phyloP scores from a whole-genome alignment of 2,329 filamentous ascomycete genomes.

The Dactylellina drechsleri region DNA sequence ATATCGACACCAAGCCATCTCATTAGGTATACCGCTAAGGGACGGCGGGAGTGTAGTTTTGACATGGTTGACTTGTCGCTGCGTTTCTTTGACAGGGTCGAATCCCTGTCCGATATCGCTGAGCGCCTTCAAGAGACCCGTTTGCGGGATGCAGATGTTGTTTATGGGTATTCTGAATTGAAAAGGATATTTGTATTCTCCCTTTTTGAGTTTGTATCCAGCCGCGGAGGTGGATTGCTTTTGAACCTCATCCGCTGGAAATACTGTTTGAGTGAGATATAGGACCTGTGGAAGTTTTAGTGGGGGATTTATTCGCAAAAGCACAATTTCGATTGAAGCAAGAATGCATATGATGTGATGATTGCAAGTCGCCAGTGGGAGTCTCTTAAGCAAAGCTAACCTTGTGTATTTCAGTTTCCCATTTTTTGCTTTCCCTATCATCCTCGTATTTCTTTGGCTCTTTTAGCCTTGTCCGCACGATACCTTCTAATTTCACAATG shows the following conservation, averaged over 20 bases:
- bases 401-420: conserved; percentile 66
- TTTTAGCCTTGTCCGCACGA: conserved; percentile 74
- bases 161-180: conserved; percentile 74
- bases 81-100: conserved; percentile 64
- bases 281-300: conserved; percentile 69
- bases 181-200: conserved; percentile 80
- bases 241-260: conserved; percentile 68
- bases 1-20: conserved; percentile 83
- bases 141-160: conserved; percentile 59
- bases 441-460: conserved; percentile 60
- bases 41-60: conserved; percentile 89
- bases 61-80: conserved; percentile 70
- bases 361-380: neutral
- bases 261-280: conserved; percentile 78
- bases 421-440: conserved; percentile 62
- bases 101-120: conserved; percentile 64
- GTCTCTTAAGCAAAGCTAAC: conserved; percentile 58
- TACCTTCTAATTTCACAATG: conserved; percentile 84
- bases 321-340: neutral
- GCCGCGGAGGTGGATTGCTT: conserved; percentile 58
- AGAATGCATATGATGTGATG: neutral
- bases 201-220: conserved; percentile 72
- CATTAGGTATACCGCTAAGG: conserved; percentile 81
- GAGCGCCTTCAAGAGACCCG: conserved; percentile 48
- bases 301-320: conserved; percentile 14